Conservation (phyloP, 1,139 yeast genomes). For the Debaryomycetaceae sp. region DNA sequence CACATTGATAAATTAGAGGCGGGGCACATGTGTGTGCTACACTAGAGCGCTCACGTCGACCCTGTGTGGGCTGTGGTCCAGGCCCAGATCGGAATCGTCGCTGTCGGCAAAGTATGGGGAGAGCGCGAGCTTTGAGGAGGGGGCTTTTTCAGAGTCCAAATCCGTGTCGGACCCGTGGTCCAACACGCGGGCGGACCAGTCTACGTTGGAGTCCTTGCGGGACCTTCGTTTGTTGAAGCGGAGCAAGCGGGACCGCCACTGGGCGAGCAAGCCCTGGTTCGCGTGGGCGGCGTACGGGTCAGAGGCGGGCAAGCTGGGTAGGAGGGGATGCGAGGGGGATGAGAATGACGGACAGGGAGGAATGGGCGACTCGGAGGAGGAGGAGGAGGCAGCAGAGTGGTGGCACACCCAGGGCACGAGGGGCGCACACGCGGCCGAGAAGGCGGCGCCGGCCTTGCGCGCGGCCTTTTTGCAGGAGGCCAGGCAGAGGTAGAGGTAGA, state of each 20-base stretch:
- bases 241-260: not conserved
- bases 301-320: not conserved
- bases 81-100: not conserved
- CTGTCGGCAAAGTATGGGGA: not conserved
- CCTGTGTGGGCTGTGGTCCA: no score
- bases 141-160: not conserved
- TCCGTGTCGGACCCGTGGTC: not conserved
- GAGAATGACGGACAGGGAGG: not conserved
- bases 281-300: not conserved
- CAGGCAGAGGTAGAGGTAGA: conserved; percentile 38
- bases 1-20: no score
- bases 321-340: not conserved
- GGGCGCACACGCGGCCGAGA: not conserved
- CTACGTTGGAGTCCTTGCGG: conserved; percentile 43
- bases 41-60: no score
- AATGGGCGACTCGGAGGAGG: not conserved
- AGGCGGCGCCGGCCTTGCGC: conserved; percentile 7
- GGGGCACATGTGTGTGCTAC: no score
- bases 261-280: not conserved
- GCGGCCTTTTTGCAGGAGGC: conserved; percentile 16
- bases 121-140: not conserved
- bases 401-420: not conserved
- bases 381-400: not conserved
- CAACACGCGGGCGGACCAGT: not conserved
- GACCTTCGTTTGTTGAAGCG: conserved; percentile 6